Evolutionary conservation across 208 protist species (phyloP).

Genomic region (Trypanosoma cruzi): DNA sequence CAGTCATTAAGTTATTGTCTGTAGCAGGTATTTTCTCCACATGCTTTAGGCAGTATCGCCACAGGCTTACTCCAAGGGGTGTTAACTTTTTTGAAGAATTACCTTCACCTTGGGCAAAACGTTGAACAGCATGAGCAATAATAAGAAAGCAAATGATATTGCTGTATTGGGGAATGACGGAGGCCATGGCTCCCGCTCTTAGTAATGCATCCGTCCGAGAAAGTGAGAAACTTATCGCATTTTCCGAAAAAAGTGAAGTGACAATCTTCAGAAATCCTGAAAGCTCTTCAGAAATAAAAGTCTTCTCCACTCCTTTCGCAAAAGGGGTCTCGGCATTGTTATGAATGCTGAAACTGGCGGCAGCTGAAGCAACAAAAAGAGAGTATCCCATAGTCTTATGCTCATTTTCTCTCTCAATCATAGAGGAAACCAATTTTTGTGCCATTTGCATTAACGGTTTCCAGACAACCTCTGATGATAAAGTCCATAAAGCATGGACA

Average conservation of each 20-base stretch:
- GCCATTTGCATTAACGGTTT: constrained; percentile 15
- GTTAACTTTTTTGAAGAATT: constrained; percentile 21
- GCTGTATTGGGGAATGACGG: constrained; percentile 15
- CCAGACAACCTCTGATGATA: constrained; percentile 15
- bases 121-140: constrained; percentile 24
- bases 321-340: background rate
- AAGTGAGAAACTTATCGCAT: constrained; percentile 28
- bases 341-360: constrained; percentile 19
- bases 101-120: constrained; percentile 13
- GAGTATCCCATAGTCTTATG: constrained; percentile 1
- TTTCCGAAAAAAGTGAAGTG: constrained; percentile 25
- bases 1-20: constrained; percentile 14
- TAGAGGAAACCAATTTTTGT: constrained; percentile 9
- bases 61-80: constrained; percentile 23
- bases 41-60: constrained; percentile 31
- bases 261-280: constrained; percentile 16
- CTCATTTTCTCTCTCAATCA: constrained; percentile 6
- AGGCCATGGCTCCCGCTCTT: background rate
- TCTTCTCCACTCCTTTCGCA: background rate
- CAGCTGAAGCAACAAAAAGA: constrained; percentile 8
- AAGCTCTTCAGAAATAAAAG: constrained; percentile 1
- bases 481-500: constrained; percentile 23
- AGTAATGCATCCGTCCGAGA: constrained; percentile 3
- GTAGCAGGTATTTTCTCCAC: constrained; percentile 18
- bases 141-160: constrained; percentile 24